Conservation (phyloP, 2,329 filamentous ascomycete genomes). For the Ascochyta koolunga region DNA sequence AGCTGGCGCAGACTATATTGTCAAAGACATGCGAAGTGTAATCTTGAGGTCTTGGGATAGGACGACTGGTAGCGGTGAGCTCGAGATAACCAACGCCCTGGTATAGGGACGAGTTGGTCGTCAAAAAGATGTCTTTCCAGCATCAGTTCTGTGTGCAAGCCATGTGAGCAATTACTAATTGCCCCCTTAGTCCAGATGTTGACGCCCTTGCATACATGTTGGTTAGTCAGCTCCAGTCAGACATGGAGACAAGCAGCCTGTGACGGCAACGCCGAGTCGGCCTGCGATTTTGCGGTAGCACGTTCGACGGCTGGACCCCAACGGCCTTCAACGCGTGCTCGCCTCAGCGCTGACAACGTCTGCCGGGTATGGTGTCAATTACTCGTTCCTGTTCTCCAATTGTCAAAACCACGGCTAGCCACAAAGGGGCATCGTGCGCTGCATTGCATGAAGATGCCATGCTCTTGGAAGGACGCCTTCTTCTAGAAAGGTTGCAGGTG, state of each 20-base stretch:
- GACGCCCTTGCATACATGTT: conserved; percentile 9
- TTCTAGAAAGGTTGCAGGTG: conserved; percentile 42
- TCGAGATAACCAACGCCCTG: conserved; percentile 72
- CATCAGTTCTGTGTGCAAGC: conserved; percentile 2
- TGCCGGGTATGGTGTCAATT: not conserved
- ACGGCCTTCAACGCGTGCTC: conserved; percentile 22
- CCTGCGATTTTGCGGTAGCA: conserved; percentile 21
- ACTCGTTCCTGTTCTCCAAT: conserved; percentile 10
- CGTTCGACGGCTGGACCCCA: conserved; percentile 20
- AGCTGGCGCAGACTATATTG: conserved; percentile 87
- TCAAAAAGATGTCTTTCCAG: conserved; percentile 6
- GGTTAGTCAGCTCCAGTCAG: conserved; percentile 27
- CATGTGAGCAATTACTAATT: not conserved
- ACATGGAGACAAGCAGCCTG: conserved; percentile 20
- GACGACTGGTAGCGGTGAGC: conserved; percentile 64
- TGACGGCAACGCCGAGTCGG: conserved; percentile 26
- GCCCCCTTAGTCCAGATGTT: not conserved
- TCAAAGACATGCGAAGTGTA: conserved; percentile 78
- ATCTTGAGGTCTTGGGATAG: conserved; percentile 62
- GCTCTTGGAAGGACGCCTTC: conserved; percentile 18
- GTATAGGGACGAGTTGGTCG: conserved; percentile 25
- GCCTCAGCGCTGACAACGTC: conserved; percentile 20
- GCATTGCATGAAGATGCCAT: conserved; percentile 38
- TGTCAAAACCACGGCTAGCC: conserved; percentile 4
- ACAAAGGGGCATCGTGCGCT: conserved; percentile 31